Base-by-base conservation (phyloP, 345 rosid genomes). In the Schrenkiella parvula region DNA sequence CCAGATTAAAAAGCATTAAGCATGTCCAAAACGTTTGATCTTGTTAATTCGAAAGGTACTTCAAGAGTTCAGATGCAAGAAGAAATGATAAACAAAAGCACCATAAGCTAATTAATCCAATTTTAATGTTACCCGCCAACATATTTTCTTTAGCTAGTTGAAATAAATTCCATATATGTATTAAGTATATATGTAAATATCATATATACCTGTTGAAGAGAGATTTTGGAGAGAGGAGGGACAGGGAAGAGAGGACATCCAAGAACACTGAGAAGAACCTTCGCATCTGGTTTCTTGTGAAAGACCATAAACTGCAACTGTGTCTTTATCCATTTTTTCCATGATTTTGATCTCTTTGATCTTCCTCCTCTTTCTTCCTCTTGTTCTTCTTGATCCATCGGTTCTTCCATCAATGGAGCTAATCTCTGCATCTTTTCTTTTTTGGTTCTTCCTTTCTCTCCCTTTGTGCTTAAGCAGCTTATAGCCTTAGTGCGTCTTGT, bases 171-270 rank as follows among this genome's bases (percentile, higher is more conserved):
- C 17, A 26, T 52, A 63, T 15, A 59, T 26, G 44, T 32, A 70
- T 14, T 14, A 32, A 41, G 35, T 23, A 32, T 2, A 34, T 46
- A 54, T 54, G 29, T 25, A 8, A 2, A 26, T 25, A 23, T 21
- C 21, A 5, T 4, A 26, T 8, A n/a, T 4, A 85, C 95, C 88
- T 88, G 77, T 38, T 82, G 80, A 28, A 79, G 65, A 75, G 87
- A 64, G 39, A 67, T 71, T 47, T 85, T 77, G 41, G 84, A 80
- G 56, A 67, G 81, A 57, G 81, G 57, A 43, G 90, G 76, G 55
- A 88, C 83, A 13, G 97, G 97, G 72, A 91, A 91, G 68, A 91
- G 97, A 69, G 97, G 97, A 76, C 97, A 91, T 43, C 86, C 97
- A 31, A 91, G 84, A 75, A 91, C 95, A 73, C 97, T 87, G 2